Evolutionary conservation across 768 basidiomycete genomes (phyloP), one percentile per base, ranked within the genome.

Genomic region (Chalciporus sphaerocephalus): DNA sequence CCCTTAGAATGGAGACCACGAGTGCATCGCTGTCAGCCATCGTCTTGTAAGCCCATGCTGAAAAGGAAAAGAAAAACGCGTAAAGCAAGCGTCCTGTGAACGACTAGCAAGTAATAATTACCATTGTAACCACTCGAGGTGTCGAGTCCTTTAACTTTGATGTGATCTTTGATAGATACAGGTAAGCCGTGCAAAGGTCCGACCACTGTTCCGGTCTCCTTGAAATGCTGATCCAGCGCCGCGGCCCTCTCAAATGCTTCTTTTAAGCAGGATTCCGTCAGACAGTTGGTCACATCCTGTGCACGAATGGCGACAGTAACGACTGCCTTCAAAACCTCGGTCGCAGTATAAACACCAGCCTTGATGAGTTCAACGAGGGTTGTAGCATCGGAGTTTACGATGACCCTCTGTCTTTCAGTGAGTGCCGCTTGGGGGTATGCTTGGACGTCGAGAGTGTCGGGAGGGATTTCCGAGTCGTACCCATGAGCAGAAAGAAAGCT

Each of bases 181-280:
- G 74, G 74, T 4, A 76, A 46, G 17, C 70, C 72, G 41, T 74
- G 73, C 18, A 74, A 52, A 5, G 72, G 74, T n/a, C 73, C 73
- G 8, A 78, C 62, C 21, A 72, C 65, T 33, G 70, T 64, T 15
- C 79, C 79, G 0, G 75, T 81, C 44, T 63, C 50, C 13, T 55
- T 43, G 24, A 76, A 57, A 55, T 76, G 57, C 18, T 63, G 68
- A 53, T 83, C 81, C 17, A 83, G 65, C 50, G 78, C 65, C 39
- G 54, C 62, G 4, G 82, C 81, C 33, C 71, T 66, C 41, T 59
- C 50, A 34, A 79, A 60, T 4, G 71, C 76, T n/a, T 74, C 68
- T 17, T 76, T 72, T 48, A 80, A 67, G 49, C 79, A 80, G 39
- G 82, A 74, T 48, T 83, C 80, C 13, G 78, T 76, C 17, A 81